Percentiles rank a stretch among this genome's conserved stretches.
These are phyloP conservation scores for Cocos nucifera DNA, from an alignment of 176 grass and related monocot species.

Conservation along the genomic window DNA sequence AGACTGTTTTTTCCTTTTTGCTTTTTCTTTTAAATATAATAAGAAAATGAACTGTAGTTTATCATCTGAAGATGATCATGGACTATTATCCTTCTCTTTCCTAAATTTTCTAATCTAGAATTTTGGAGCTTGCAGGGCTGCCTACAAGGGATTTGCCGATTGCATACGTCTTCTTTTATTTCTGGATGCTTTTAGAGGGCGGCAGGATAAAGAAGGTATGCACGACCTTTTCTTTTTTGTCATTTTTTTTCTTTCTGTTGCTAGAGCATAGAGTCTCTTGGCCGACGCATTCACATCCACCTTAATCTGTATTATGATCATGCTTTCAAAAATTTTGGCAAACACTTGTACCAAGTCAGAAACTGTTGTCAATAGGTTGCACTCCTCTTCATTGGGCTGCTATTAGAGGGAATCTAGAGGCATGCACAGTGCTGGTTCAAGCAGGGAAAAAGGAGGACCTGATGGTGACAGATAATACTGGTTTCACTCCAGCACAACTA, in stretches of 20 bases:
- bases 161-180: constrained; percentile 95
- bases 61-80: no score
- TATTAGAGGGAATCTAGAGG: constrained; percentile 93
- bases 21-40: no score
- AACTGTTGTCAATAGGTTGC: constrained; percentile 51
- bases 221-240: constrained; percentile 10
- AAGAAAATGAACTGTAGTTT: no score
- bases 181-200: constrained; percentile 86
- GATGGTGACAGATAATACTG: constrained; percentile 84
- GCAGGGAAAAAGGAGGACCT: constrained; percentile 95
- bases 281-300: no score
- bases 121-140: constrained; percentile 63
- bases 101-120: constrained; percentile 3
- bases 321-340: no score
- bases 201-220: constrained; percentile 94
- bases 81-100: background rate
- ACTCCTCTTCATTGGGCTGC: constrained; percentile 99
- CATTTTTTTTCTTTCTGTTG: no score
- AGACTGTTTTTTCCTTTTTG: no score
- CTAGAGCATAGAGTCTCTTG: no score
- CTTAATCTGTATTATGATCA: no score
- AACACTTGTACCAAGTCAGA: no score
- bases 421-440: constrained; percentile 92
- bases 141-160: constrained; percentile 96
- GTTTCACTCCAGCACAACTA: constrained; percentile 88